phyloP scores from a whole-genome alignment of 148 eudicot genomes.

The Limonium bicolor region DNA sequence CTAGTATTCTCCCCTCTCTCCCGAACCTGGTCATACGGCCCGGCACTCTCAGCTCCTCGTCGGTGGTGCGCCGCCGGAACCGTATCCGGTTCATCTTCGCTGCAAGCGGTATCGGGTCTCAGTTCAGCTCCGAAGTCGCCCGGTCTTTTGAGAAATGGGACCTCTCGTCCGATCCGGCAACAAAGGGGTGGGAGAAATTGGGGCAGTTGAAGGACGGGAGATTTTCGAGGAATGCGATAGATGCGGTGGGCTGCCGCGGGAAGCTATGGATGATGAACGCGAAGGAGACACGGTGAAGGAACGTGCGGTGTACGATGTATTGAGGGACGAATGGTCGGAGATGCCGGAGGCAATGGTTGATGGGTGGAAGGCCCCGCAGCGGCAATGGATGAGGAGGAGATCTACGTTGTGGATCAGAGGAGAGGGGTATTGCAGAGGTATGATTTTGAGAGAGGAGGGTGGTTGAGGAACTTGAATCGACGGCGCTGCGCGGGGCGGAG shows the following conservation, averaged over 20 bases:
- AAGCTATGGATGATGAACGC: constrained; percentile 55
- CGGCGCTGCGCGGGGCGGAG: constrained; percentile 38
- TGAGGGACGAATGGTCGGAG: constrained; percentile 26
- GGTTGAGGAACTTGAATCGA: constrained; percentile 29
- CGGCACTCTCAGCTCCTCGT: constrained; percentile 25
- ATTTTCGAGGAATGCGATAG: constrained; percentile 50
- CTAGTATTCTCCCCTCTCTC: constrained; percentile 29
- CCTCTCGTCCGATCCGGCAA: constrained; percentile 1
- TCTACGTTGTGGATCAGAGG: constrained; percentile 37
- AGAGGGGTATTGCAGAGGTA: constrained; percentile 45
- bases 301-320: constrained; percentile 30
- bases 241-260: constrained; percentile 51
- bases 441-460: constrained; percentile 22
- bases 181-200: constrained; percentile 26
- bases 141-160: constrained; percentile 40
- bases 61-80: constrained; percentile 67
- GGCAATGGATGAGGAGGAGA: constrained; percentile 40
- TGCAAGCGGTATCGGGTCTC: constrained; percentile 59
- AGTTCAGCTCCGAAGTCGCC: constrained; percentile 27
- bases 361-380: constrained; percentile 82
- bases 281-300: constrained; percentile 36
- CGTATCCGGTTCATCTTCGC: constrained; percentile 13
- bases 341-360: constrained; percentile 59
- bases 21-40: constrained; percentile 28
- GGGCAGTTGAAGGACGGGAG: constrained; percentile 23